phyloP scores from a whole-genome alignment of 257 asterid species.

The Solanum infundibuliforme region DNA sequence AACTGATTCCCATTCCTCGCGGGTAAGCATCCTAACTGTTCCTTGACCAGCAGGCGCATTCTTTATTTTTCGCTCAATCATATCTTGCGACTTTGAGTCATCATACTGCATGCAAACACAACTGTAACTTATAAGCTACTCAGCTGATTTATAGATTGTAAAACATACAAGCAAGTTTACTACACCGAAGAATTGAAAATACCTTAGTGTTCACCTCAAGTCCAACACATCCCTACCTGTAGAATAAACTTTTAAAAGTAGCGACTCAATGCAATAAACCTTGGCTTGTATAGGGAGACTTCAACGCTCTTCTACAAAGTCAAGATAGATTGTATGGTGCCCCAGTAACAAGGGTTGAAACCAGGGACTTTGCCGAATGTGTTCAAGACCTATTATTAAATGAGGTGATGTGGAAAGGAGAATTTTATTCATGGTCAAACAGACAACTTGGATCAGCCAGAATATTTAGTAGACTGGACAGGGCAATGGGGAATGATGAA shows the following conservation, averaged over 20 bases:
- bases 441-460: background rate
- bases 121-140: background rate
- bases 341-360: background rate
- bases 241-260: background rate
- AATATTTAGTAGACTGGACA: no score
- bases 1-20: conserved; percentile 83
- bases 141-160: background rate
- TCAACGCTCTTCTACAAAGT: background rate
- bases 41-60: conserved; percentile 92
- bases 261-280: background rate
- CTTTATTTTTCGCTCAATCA: conserved; percentile 57
- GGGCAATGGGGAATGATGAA: no score
- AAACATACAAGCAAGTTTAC: background rate
- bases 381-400: background rate
- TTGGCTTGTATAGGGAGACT: background rate
- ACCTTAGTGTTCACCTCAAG: background rate
- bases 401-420: background rate
- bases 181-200: background rate
- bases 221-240: background rate
- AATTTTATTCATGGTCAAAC: background rate
- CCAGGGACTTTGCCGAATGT: background rate
- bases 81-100: conserved; percentile 65
- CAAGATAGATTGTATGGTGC: background rate
- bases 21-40: conserved; percentile 77
- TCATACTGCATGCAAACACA: conserved; percentile 48